phyloP scores from a whole-genome alignment of 2,329 filamentous ascomycete species.

The Hypoxylon sp. region DNA sequence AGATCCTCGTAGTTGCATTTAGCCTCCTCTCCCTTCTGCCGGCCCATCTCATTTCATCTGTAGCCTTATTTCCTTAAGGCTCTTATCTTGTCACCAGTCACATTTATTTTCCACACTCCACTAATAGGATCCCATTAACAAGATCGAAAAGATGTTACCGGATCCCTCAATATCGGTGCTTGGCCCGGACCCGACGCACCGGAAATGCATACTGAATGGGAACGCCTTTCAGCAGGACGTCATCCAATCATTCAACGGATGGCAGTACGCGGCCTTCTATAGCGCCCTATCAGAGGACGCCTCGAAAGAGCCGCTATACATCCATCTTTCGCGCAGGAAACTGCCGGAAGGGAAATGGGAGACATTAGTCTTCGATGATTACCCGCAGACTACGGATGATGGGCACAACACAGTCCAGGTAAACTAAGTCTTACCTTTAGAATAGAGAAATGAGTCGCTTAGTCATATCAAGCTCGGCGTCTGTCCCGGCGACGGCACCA shows the following conservation, averaged over 20 bases:
- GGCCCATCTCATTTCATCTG: slow-evolving; percentile 17
- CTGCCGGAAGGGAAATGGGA: slow-evolving; percentile 62
- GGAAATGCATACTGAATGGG: slow-evolving; percentile 60
- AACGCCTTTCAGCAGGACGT: slow-evolving; percentile 66
- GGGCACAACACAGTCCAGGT: slow-evolving; percentile 68
- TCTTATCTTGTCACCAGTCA: slow-evolving; percentile 7
- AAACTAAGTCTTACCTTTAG: slow-evolving; percentile 27
- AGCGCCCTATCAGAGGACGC: slow-evolving; percentile 43
- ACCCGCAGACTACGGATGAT: slow-evolving; percentile 65
- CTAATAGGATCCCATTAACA: neutral
- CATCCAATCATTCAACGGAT: slow-evolving; percentile 63
- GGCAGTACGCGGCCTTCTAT: slow-evolving; percentile 67
- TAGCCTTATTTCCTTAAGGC: slow-evolving; percentile 3
- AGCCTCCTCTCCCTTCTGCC: slow-evolving; percentile 32
- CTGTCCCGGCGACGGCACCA: slow-evolving; percentile 65
- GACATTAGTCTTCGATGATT: slow-evolving; percentile 64
- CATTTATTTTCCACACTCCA: neutral
- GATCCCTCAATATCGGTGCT: slow-evolving; percentile 55
- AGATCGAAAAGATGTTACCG: slow-evolving; percentile 47
- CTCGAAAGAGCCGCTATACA: slow-evolving; percentile 56
- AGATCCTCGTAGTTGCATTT: slow-evolving; percentile 33
- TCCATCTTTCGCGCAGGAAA: slow-evolving; percentile 63
- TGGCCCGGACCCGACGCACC: slow-evolving; percentile 57
- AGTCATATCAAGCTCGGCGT: slow-evolving; percentile 59
- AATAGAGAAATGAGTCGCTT: slow-evolving; percentile 10